phyloP scores from a whole-genome alignment of 2,329 filamentous ascomycete genomes.

The Calonectria crousiana region DNA sequence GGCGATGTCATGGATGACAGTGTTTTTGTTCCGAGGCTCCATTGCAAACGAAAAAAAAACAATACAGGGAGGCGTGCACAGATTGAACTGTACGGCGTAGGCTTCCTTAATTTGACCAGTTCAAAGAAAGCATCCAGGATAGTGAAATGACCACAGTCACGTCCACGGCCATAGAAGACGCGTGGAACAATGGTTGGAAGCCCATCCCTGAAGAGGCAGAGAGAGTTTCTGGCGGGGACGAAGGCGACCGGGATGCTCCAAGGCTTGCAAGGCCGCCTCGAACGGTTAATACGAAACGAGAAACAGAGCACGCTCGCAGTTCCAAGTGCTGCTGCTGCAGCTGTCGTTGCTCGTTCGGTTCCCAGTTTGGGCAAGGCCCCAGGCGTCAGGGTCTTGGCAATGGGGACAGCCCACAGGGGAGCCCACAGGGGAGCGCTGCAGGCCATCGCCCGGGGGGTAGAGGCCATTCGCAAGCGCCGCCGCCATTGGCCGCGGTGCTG shows the following conservation, averaged over 20 bases:
- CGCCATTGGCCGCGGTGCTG: not conserved
- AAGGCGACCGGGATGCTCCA: not conserved
- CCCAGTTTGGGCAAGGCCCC: conserved; percentile 6
- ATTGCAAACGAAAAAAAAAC: not conserved
- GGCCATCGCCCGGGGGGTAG: conserved; percentile 3
- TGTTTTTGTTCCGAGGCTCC: not conserved
- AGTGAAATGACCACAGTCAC: not conserved
- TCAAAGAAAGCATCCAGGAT: not conserved
- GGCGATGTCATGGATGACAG: not conserved
- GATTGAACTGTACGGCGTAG: not conserved
- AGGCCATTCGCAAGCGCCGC: not conserved
- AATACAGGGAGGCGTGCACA: not conserved
- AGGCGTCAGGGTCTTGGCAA: not conserved
- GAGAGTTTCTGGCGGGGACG: not conserved
- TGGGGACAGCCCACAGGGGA: not conserved
- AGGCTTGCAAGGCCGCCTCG: not conserved
- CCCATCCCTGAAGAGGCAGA: not conserved
- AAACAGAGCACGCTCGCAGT: not conserved
- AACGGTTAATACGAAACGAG: not conserved
- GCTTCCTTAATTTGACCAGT: conserved; percentile 3
- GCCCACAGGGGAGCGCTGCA: not conserved
- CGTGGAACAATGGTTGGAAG: conserved; percentile 11
- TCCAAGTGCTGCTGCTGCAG: not conserved
- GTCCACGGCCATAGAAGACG: not conserved
- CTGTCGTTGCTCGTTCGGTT: conserved; percentile 6